Evolutionary conservation across 2,329 filamentous ascomycete genomes (phyloP).

Genomic region (Hysterium pulicare): DNA sequence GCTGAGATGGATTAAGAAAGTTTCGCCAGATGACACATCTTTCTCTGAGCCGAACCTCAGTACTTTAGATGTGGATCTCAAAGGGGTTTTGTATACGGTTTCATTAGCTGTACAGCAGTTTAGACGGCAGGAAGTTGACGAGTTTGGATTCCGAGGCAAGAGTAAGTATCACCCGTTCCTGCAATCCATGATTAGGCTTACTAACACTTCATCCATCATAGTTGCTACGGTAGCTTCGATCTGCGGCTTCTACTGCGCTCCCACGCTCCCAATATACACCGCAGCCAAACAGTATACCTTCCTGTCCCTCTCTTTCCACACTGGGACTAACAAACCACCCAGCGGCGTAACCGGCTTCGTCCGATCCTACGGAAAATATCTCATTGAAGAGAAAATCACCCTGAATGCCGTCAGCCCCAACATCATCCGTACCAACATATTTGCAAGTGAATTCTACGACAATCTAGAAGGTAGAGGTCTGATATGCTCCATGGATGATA

Average conservation of each 20-base stretch:
- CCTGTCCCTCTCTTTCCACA: no score
- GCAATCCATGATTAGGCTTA: no score
- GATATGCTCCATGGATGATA: conserved; percentile 29
- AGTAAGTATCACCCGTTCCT: no score
- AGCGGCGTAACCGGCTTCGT: conserved; percentile 32
- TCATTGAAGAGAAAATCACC: conserved; percentile 37
- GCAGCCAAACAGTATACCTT: no score
- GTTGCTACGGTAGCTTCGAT: no score
- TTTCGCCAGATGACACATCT: conserved; percentile 5
- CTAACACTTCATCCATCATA: no score
- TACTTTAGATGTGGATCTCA: conserved; percentile 35
- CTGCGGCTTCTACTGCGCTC: no score
- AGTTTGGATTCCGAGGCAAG: conserved; percentile 33
- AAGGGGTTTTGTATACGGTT: conserved; percentile 38
- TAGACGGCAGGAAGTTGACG: conserved; percentile 29
- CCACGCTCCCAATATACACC: no score
- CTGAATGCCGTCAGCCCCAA: conserved; percentile 39
- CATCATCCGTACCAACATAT: conserved; percentile 36
- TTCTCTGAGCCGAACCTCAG: conserved; percentile 36
- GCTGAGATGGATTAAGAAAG: conserved; percentile 21
- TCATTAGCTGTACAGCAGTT: conserved; percentile 41
- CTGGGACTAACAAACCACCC: no score
- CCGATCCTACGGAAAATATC: conserved; percentile 37
- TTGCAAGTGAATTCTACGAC: conserved; percentile 34
- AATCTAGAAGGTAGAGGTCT: conserved; percentile 24